phyloP scores from a whole-genome alignment of 164 flowering plant species.

The Dillenia suffruticosa region DNA sequence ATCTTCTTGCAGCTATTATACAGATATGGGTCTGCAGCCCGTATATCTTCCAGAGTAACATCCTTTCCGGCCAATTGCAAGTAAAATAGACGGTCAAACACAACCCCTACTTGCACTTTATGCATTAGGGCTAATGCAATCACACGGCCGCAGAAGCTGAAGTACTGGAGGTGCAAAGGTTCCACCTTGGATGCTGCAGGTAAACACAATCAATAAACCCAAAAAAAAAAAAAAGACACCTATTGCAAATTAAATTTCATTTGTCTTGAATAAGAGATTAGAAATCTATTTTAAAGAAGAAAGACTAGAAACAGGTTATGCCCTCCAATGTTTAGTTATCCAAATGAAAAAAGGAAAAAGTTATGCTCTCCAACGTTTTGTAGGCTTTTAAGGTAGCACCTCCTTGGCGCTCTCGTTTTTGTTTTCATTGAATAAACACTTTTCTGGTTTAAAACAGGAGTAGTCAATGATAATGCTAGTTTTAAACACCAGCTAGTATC shows the following conservation, averaged over 20 bases:
- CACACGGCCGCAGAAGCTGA: constrained; percentile 74
- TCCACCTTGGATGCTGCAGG: constrained; percentile 83
- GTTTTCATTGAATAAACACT: no score
- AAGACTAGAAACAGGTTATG: no score
- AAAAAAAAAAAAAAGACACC: not conserved
- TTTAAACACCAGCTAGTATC: no score
- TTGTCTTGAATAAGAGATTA: no score
- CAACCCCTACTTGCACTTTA: constrained; percentile 80
- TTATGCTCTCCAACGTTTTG: no score
- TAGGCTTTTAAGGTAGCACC: no score
- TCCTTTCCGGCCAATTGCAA: constrained; percentile 62
- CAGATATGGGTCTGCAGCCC: constrained; percentile 78
- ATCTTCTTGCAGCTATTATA: constrained; percentile 79
- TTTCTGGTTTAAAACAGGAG: no score
- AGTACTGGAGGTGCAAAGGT: constrained; percentile 78
- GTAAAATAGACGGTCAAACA: constrained; percentile 77
- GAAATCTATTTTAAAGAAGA: no score
- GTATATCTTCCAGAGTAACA: constrained; percentile 67
- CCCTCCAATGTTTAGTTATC: no score
- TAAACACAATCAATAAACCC: not conserved
- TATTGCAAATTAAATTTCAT: not conserved
- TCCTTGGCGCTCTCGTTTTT: no score
- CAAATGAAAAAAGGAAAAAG: no score
- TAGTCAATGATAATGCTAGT: no score
- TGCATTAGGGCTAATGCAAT: constrained; percentile 88